phyloP scores from a whole-genome alignment of 108 stramenopile genomes.

The Licmophora abbreviata region DNA sequence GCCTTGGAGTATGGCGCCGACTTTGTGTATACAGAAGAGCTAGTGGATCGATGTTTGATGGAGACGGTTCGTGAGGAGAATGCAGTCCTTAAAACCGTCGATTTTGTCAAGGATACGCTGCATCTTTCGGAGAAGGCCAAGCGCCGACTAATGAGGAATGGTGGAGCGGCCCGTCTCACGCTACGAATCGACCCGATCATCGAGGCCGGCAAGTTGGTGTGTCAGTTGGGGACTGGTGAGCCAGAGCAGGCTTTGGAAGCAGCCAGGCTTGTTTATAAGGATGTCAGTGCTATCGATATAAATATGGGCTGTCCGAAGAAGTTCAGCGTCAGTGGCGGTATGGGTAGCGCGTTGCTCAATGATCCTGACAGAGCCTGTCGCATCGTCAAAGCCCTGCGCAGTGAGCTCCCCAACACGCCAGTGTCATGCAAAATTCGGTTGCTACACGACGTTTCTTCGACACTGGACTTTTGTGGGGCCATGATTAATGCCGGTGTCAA shows the following conservation, averaged over 20 bases:
- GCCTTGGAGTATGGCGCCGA: slow-evolving; percentile 88
- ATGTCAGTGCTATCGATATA: slow-evolving; percentile 89
- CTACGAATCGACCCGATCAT: slow-evolving; percentile 60
- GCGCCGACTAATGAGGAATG: slow-evolving; percentile 29
- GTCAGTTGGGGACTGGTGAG: slow-evolving; percentile 92
- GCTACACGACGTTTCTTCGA: slow-evolving; percentile 40
- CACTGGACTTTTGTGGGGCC: slow-evolving; percentile 60
- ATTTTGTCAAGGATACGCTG: slow-evolving; percentile 62
- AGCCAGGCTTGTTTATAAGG: slow-evolving; percentile 61
- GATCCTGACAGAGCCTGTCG: slow-evolving; percentile 65
- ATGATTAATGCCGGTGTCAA: slow-evolving; percentile 89
- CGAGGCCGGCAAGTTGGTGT: slow-evolving; percentile 74
- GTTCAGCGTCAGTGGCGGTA: slow-evolving; percentile 87
- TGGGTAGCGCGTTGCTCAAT: slow-evolving; percentile 88
- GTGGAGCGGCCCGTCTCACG: slow-evolving; percentile 42
- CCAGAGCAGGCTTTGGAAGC: slow-evolving; percentile 72
- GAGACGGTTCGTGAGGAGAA: slow-evolving; percentile 60
- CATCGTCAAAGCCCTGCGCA: slow-evolving; percentile 54
- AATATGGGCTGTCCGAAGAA: slow-evolving; percentile 99
- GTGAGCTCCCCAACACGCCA: slow-evolving; percentile 41
- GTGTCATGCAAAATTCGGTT: slow-evolving; percentile 94
- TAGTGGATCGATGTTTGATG: slow-evolving; percentile 83
- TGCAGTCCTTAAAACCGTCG: slow-evolving; percentile 65
- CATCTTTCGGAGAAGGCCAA: slow-evolving; percentile 43
- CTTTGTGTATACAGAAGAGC: slow-evolving; percentile 90